These are phyloP conservation scores for Colletotrichum orbiculare DNA, from an alignment of 2,329 filamentous ascomycete genomes.

Conservation along the genomic window DNA sequence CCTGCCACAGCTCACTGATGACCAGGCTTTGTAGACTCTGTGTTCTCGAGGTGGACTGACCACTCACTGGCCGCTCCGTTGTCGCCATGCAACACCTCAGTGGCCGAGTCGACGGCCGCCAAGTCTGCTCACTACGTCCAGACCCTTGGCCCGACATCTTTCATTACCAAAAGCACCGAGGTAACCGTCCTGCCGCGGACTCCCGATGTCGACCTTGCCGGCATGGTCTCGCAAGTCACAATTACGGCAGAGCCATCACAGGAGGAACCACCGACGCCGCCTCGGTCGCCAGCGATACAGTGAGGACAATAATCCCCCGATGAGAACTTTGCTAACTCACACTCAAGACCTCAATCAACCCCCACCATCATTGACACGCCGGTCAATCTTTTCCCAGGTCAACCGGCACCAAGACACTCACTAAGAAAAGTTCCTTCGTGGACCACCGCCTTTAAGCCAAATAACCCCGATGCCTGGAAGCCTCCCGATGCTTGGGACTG, in stretches of 20 bases:
- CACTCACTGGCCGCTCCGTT: slow-evolving; percentile 45
- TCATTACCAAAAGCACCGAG: slow-evolving; percentile 54
- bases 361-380: slow-evolving; percentile 28
- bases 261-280: slow-evolving; percentile 43
- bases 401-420: slow-evolving; percentile 19
- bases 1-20: slow-evolving; percentile 38
- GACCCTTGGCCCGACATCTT: slow-evolving; percentile 54
- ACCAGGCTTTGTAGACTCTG: slow-evolving; percentile 50
- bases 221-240: slow-evolving; percentile 49
- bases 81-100: slow-evolving; percentile 47
- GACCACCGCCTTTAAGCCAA: slow-evolving; percentile 44
- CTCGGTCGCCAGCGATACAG: slow-evolving; percentile 44
- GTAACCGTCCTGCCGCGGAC: slow-evolving; percentile 48
- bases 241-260: slow-evolving; percentile 48
- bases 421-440: slow-evolving; percentile 30
- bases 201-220: slow-evolving; percentile 47
- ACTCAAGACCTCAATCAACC: slow-evolving; percentile 3
- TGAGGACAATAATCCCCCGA: slow-evolving; percentile 37
- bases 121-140: slow-evolving; percentile 51
- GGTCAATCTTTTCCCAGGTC: slow-evolving; percentile 33
- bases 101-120: slow-evolving; percentile 42
- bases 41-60: slow-evolving; percentile 59
- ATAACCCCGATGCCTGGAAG: slow-evolving; percentile 57
- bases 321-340: slow-evolving; percentile 11
- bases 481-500: slow-evolving; percentile 57